A percentile compares a stretch with the other conserved stretches of the same genome.
Conservation (phyloP, 2,329 filamentous ascomycete species). For the Leptographium radiaticola region DNA sequence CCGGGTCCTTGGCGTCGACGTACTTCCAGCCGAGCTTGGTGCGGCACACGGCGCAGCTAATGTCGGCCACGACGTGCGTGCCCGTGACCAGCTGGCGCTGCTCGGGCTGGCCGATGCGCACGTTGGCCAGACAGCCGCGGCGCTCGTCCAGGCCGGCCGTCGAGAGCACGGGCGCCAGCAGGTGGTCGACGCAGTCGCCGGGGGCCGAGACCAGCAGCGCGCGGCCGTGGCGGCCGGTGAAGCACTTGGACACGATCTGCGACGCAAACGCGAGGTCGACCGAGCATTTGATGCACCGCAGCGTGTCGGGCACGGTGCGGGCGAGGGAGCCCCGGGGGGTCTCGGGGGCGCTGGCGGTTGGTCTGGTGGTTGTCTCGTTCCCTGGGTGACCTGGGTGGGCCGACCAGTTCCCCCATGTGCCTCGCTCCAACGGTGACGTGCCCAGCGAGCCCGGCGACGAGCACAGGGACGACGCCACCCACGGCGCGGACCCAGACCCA, state of each 20-base stretch:
- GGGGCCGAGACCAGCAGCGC: slow-evolving; percentile 42
- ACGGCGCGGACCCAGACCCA: slow-evolving; percentile 3
- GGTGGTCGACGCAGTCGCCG: slow-evolving; percentile 2
- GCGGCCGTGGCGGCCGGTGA: slow-evolving; percentile 51
- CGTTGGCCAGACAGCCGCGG: slow-evolving; percentile 33
- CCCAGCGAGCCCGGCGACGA: slow-evolving; percentile 7
- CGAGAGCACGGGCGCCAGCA: slow-evolving; percentile 6
- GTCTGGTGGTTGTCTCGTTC: neutral
- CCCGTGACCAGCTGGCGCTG: slow-evolving; percentile 48
- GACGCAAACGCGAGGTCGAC: slow-evolving; percentile 46
- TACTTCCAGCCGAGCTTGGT: slow-evolving; percentile 56
- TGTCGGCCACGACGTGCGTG: slow-evolving; percentile 50
- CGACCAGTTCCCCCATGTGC: neutral
- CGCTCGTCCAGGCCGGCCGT: neutral
- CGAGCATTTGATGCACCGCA: slow-evolving; percentile 46
- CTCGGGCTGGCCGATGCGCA: slow-evolving; percentile 40
- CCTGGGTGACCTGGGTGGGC: too few species aligned
- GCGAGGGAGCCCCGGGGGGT: slow-evolving; percentile 15
- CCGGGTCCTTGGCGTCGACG: slow-evolving; percentile 43
- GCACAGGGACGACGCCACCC: slow-evolving; percentile 11
- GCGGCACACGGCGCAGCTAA: slow-evolving; percentile 42
- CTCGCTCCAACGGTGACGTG: neutral
- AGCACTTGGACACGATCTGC: slow-evolving; percentile 53
- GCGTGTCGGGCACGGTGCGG: slow-evolving; percentile 36
- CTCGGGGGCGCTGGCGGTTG: neutral